phyloP scores from a whole-genome alignment of 2,329 filamentous ascomycete genomes.

The Botrytis porri region DNA sequence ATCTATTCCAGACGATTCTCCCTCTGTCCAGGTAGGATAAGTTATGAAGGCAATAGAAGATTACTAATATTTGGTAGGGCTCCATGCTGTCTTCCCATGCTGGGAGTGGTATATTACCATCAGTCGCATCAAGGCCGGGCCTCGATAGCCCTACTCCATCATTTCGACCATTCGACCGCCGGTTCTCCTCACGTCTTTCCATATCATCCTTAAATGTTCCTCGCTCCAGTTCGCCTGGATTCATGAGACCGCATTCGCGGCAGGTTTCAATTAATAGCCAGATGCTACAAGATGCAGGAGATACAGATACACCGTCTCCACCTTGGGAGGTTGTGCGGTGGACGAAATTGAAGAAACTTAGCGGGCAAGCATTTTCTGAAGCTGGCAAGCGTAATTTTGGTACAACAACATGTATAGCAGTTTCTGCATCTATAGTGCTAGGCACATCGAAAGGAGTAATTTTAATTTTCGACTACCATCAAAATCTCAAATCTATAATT shows the following conservation, averaged over 20 bases:
- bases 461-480: conserved; percentile 94
- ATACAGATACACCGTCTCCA: conserved; percentile 67
- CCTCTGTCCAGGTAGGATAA: conserved; percentile 69
- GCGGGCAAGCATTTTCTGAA: conserved; percentile 87
- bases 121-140: conserved; percentile 63
- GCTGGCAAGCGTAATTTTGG: conserved; percentile 90
- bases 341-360: conserved; percentile 89
- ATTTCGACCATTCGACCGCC: conserved; percentile 88
- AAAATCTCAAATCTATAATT: conserved; percentile 90
- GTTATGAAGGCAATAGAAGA: not conserved
- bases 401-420: conserved; percentile 80
- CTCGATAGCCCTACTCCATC: conserved; percentile 72
- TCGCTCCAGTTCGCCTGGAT: conserved; percentile 67
- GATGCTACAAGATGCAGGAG: conserved; percentile 58
- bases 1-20: conserved; percentile 79
- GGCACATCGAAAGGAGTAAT: conserved; percentile 94
- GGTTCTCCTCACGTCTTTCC: conserved; percentile 82
- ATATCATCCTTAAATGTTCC: conserved; percentile 58
- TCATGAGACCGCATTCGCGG: conserved; percentile 73
- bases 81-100: conserved; percentile 64
- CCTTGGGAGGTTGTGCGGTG: conserved; percentile 98
- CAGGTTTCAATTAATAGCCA: conserved; percentile 77
- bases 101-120: conserved; percentile 71
- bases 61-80: conserved; percentile 45
- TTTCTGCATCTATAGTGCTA: conserved; percentile 83